These are phyloP conservation scores for Curvularia verruculosa DNA, from an alignment of 2,329 filamentous ascomycete species.

Conservation along the genomic window DNA sequence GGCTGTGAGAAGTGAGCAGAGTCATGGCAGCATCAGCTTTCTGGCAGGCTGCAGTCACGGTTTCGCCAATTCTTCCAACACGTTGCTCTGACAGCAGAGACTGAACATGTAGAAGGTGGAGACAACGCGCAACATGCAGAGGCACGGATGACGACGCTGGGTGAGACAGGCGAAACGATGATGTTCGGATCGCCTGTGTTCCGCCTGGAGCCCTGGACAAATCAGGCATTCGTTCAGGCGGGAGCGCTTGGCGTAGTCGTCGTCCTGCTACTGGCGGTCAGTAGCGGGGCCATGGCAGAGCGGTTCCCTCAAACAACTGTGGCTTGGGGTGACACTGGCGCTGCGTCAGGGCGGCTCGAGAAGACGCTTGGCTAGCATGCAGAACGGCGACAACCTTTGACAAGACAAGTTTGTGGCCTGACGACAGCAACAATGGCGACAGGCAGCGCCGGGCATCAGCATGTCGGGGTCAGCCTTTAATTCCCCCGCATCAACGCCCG, in stretches of 20 bases:
- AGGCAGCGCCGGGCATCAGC: neutral
- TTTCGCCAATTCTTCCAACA: neutral
- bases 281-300: constrained; percentile 32
- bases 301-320: constrained; percentile 40
- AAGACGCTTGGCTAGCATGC: constrained; percentile 22
- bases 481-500: constrained; percentile 11
- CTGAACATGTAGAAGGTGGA: constrained; percentile 5
- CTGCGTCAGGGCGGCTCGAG: constrained; percentile 37
- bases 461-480: neutral
- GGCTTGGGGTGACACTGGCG: constrained; percentile 39
- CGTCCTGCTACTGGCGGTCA: constrained; percentile 32
- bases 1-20: neutral
- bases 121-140: constrained; percentile 29
- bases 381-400: constrained; percentile 13
- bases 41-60: neutral
- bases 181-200: constrained; percentile 38
- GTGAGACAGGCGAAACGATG: constrained; percentile 47
- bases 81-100: neutral
- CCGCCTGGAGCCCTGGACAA: constrained; percentile 45
- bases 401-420: constrained; percentile 17
- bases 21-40: neutral
- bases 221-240: constrained; percentile 33
- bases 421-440: neutral
- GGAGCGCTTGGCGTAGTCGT: constrained; percentile 31
- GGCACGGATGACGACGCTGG: constrained; percentile 32